Conservation (phyloP, 768 basidiomycete genomes). For the Kwoniella newhampshirensis region DNA sequence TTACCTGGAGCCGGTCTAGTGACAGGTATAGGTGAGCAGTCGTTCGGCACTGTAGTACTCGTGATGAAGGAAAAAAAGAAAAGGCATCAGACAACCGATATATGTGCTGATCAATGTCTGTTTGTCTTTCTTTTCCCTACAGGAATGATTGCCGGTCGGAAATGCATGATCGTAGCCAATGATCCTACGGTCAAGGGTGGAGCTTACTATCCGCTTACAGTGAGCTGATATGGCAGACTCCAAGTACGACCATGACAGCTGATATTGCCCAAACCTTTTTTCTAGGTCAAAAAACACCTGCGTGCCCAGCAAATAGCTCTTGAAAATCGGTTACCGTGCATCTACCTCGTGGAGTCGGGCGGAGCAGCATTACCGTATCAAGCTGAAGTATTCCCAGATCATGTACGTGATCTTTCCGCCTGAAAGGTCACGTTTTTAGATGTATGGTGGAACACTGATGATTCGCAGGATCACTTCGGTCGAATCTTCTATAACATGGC, state of each 20-base stretch:
- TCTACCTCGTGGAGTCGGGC: conserved; percentile 92
- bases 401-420: conserved; percentile 21
- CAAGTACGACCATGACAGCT: not conserved
- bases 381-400: conserved; percentile 91
- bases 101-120: not conserved
- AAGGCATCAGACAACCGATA: too few relatives aligned
- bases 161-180: conserved; percentile 89
- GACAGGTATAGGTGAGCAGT: conserved; percentile 65
- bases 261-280: not conserved
- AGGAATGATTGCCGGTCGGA: conserved; percentile 72
- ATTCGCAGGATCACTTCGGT: conserved; percentile 88
- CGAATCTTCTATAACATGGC: conserved; percentile 98
- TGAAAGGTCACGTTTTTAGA: not conserved
- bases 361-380: conserved; percentile 90
- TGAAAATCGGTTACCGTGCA: conserved; percentile 83
- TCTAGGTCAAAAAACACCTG: conserved; percentile 89
- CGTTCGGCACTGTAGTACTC: too few relatives aligned
- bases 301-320: conserved; percentile 92
- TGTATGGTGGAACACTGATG: not conserved
- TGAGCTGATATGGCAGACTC: conserved; percentile 47
- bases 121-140: not conserved
- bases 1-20: conserved; percentile 89
- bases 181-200: conserved; percentile 93
- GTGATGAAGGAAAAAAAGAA: not conserved
- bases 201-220: conserved; percentile 85